phyloP scores from a whole-genome alignment of 2,329 filamentous ascomycete genomes.

The Neonectria magnoliae region DNA sequence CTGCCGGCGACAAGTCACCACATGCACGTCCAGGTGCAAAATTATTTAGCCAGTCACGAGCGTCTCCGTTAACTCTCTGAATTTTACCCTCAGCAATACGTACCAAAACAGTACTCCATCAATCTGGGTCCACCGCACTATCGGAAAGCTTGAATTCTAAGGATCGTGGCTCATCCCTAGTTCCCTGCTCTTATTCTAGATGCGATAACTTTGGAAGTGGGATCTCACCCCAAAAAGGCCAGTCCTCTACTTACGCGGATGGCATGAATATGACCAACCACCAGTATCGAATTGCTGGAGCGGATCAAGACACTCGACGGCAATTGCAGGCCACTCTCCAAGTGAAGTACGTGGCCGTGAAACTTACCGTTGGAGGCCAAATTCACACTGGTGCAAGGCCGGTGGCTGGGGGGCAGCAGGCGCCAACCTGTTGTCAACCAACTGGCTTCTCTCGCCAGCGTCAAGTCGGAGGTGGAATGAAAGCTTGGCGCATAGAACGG shows the following conservation, averaged over 20 bases:
- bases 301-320: not conserved
- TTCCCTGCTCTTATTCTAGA: constrained; percentile 2
- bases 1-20: constrained; percentile 2
- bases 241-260: not conserved
- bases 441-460: constrained; percentile 32
- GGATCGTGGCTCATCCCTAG: constrained; percentile 20
- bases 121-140: not conserved
- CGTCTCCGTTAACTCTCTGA: constrained; percentile 3
- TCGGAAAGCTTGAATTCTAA: constrained; percentile 4
- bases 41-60: constrained; percentile 1
- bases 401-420: not conserved
- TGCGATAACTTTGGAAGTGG: constrained; percentile 23
- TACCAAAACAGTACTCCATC: not conserved
- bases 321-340: not conserved
- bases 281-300: too few relatives aligned
- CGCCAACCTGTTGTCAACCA: constrained; percentile 5
- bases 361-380: not conserved
- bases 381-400: not conserved
- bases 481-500: constrained; percentile 12
- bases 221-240: constrained; percentile 2
- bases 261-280: not conserved
- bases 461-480: constrained; percentile 29
- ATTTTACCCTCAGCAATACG: not conserved
- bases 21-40: constrained; percentile 8
- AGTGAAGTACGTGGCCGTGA: not conserved